Evolutionary conservation across 208 protist genomes (phyloP).

Genomic region (Naegleria lovaniensis): DNA sequence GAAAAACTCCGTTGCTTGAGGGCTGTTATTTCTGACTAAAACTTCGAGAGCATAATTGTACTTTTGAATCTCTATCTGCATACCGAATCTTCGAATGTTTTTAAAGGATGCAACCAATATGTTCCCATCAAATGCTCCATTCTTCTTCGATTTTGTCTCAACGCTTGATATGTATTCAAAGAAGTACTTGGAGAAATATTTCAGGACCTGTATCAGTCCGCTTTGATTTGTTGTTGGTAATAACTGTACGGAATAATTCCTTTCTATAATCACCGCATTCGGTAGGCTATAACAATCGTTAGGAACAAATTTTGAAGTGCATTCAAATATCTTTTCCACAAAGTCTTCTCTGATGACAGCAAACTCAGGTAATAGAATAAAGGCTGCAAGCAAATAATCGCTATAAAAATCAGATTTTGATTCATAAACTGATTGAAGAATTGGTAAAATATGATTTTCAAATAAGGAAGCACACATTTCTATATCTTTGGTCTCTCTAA

Average conservation of each 20-base stretch:
- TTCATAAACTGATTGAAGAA: not conserved
- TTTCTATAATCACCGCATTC: not conserved
- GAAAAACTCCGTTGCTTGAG: not conserved
- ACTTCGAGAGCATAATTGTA: not conserved
- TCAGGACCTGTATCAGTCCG: not conserved
- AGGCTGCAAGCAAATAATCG: not conserved
- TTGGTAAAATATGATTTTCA: not conserved
- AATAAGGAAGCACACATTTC: not conserved
- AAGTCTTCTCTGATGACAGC: not conserved
- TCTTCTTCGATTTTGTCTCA: not conserved
- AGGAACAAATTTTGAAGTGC: not conserved
- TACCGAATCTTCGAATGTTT: not conserved
- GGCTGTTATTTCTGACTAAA: not conserved
- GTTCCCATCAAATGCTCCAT: not conserved
- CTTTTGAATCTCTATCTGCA: not conserved
- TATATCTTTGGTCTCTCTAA: not conserved
- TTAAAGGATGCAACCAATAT: not conserved
- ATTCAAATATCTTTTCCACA: not conserved
- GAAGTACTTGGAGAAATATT: not conserved
- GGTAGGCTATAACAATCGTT: not conserved
- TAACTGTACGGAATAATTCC: too few species aligned
- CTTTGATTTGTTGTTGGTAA: not conserved
- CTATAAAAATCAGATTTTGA: not conserved
- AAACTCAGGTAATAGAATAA: not conserved
- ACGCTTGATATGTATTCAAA: not conserved